Evolutionary conservation across 352 stramenopile species (phyloP).

Genomic region (Globisporangium nodosum): DNA sequence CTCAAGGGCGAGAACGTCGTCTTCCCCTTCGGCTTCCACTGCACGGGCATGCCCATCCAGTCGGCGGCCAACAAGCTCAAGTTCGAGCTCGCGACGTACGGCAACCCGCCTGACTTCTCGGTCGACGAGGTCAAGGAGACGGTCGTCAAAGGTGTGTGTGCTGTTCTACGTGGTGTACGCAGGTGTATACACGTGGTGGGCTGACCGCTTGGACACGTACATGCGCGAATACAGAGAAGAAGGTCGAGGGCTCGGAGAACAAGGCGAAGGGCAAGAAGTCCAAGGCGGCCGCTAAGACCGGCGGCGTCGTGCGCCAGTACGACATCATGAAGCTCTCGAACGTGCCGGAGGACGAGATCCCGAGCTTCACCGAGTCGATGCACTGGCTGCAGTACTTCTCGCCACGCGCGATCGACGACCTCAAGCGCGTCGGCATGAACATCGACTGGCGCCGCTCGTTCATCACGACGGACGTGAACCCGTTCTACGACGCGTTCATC

Average conservation of each 20-base stretch:
- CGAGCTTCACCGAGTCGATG: constrained; percentile 95
- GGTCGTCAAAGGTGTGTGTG: constrained; percentile 17
- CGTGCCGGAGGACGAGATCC: constrained; percentile 93
- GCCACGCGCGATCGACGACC: constrained; percentile 93
- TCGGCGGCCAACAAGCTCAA: constrained; percentile 99
- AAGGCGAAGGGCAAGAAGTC: constrained; percentile 96
- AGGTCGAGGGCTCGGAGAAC: constrained; percentile 73
- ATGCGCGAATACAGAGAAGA: constrained; percentile 45
- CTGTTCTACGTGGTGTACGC: neutral
- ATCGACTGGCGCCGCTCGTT: constrained; percentile 99
- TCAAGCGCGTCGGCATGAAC: constrained; percentile 96
- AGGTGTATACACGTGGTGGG: neutral
- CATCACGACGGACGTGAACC: constrained; percentile 99
- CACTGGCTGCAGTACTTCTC: constrained; percentile 99
- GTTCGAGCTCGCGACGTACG: constrained; percentile 93
- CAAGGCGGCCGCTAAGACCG: constrained; percentile 97
- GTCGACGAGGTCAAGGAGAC: constrained; percentile 35
- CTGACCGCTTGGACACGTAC: neutral
- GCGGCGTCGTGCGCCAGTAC: constrained; percentile 96
- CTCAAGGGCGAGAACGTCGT: constrained; percentile 98
- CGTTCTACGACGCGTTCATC: constrained; percentile 99
- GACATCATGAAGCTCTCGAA: constrained; percentile 96
- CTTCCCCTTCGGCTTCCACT: constrained; percentile 99
- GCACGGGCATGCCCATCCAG: constrained; percentile 99
- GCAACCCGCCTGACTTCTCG: constrained; percentile 92